Evolutionary conservation across 176 grass and related monocot genomes (phyloP).

Genomic region (Alloteropsis semialata): DNA sequence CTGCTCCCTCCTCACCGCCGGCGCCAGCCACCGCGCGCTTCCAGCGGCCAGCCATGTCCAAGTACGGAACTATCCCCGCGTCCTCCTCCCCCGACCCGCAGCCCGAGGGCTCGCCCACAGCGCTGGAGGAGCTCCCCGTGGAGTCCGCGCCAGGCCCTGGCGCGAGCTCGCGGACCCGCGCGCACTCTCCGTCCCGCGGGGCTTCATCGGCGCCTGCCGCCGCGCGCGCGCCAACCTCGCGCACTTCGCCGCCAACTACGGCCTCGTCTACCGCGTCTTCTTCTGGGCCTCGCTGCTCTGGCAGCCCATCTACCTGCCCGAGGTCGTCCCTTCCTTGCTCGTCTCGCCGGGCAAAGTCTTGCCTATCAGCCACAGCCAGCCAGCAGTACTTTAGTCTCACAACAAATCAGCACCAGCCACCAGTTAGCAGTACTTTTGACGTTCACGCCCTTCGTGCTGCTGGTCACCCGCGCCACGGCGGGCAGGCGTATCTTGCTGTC

Average conservation of each 20-base stretch:
- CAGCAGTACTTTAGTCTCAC: too few species aligned
- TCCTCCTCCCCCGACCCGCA: not conserved
- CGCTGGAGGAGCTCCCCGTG: slow-evolving; percentile 71
- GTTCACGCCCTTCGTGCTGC: slow-evolving; percentile 53
- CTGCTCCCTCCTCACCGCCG: not conserved
- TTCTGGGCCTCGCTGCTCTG: slow-evolving; percentile 64
- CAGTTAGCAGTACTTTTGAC: slow-evolving; percentile 38
- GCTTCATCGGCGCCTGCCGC: slow-evolving; percentile 32
- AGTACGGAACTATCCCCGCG: slow-evolving; percentile 81
- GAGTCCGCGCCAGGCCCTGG: slow-evolving; percentile 62
- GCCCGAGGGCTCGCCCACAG: slow-evolving; percentile 17
- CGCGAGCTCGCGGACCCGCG: slow-evolving; percentile 50
- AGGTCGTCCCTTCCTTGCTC: slow-evolving; percentile 57
- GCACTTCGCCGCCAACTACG: slow-evolving; percentile 81
- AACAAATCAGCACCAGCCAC: too few species aligned
- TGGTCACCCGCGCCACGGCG: slow-evolving; percentile 50
- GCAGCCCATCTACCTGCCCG: slow-evolving; percentile 61
- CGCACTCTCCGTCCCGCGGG: slow-evolving; percentile 47
- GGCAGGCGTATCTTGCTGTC: slow-evolving; percentile 55
- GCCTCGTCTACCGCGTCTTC: slow-evolving; percentile 48
- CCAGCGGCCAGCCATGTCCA: slow-evolving; percentile 52
- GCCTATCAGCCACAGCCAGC: too few species aligned
- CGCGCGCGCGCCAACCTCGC: slow-evolving; percentile 60
- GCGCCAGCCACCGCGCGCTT: not conserved
- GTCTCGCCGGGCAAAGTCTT: slow-evolving; percentile 35